Evolutionary conservation across 805 yeast genomes (phyloP).

Genomic region (Ogataea ganodermae): DNA sequence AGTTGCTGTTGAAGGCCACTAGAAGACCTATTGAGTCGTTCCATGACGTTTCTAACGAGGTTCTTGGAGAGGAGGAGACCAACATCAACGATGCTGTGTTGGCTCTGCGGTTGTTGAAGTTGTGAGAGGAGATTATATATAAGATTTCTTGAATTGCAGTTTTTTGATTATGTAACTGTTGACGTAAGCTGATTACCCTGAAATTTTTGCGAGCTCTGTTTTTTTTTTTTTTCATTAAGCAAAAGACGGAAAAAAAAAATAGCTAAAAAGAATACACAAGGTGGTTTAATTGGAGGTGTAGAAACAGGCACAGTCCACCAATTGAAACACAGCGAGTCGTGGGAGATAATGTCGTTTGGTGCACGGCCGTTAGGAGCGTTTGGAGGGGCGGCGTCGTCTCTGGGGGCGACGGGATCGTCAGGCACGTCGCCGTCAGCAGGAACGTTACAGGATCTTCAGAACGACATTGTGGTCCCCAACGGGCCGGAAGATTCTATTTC

Average conservation of each 20-base stretch:
- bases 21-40: conserved; percentile 58
- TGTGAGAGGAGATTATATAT: conserved; percentile 36
- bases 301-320: neutral
- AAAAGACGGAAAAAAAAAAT: neutral
- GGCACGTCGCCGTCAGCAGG: conserved; percentile 41
- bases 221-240: neutral
- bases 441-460: conserved; percentile 60
- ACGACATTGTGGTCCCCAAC: conserved; percentile 69
- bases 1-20: conserved; percentile 74
- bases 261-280: neutral
- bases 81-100: conserved; percentile 76
- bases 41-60: conserved; percentile 45
- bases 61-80: conserved; percentile 89
- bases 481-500: conserved; percentile 93
- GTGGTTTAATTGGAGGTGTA: neutral
- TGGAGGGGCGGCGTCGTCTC: conserved; percentile 15
- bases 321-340: neutral
- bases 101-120: conserved; percentile 72
- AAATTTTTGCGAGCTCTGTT: neutral
- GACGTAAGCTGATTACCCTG: neutral
- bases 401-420: conserved; percentile 12
- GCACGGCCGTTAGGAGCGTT: conserved; percentile 31
- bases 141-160: no score
- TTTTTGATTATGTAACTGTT: neutral
- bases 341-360: conserved; percentile 32